phyloP scores from a whole-genome alignment of 2,329 filamentous ascomycete species.

The Thelonectria olida region DNA sequence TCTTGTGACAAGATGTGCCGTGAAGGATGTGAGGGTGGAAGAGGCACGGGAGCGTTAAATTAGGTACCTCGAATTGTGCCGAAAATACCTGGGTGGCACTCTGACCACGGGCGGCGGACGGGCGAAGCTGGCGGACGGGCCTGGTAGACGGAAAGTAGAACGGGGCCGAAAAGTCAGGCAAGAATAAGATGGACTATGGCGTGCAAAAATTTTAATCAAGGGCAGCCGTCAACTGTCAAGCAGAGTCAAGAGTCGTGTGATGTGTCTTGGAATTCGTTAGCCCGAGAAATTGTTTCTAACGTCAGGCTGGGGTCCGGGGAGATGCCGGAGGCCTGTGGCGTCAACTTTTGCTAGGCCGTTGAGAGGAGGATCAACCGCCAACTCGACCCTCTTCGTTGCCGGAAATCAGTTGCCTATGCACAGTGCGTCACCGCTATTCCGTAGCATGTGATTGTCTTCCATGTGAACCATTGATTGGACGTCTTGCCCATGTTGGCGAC shows the following conservation, averaged over 20 bases:
- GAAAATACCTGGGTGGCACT: no score
- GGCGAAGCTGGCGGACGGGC: not conserved
- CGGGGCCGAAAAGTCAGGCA: not conserved
- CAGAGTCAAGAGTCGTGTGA: slow-evolving; percentile 34
- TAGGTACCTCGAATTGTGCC: not conserved
- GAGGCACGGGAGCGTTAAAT: slow-evolving; percentile 11
- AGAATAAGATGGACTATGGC: not conserved
- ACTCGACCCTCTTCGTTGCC: no score
- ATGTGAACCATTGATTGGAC: not conserved
- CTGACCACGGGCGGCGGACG: not conserved
- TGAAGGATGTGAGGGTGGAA: not conserved
- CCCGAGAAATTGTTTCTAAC: not conserved
- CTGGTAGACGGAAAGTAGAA: slow-evolving; percentile 1
- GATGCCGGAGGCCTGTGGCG: slow-evolving; percentile 15
- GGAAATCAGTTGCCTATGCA: not conserved
- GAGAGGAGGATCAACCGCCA: no score
- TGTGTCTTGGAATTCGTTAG: not conserved
- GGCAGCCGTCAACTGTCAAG: slow-evolving; percentile 11
- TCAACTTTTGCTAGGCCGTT: not conserved
- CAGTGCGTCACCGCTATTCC: slow-evolving; percentile 15
- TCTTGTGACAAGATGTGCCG: slow-evolving; percentile 31
- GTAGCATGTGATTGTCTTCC: not conserved
- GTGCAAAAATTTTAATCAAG: not conserved
- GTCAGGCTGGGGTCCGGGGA: slow-evolving; percentile 11
- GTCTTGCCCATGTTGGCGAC: no score